phyloP scores from a whole-genome alignment of 23 red algal genomes.

The Chondrus crispus region DNA sequence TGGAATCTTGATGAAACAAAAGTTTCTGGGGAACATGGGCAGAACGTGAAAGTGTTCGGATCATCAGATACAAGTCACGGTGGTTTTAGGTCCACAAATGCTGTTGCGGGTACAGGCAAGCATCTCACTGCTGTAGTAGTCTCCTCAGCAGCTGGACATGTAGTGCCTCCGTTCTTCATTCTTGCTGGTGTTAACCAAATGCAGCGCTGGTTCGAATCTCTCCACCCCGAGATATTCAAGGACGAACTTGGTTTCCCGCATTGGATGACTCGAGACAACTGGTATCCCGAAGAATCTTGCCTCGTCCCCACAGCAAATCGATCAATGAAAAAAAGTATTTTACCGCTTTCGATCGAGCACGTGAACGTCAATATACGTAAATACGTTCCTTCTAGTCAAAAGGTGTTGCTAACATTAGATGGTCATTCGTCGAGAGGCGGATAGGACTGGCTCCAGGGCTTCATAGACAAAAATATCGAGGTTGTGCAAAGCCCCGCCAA shows the following conservation, averaged over 20 bases:
- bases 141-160: not conserved
- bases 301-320: not conserved
- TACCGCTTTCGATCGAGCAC: not conserved
- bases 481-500: not conserved
- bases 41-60: not conserved
- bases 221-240: not conserved
- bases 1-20: slow-evolving; percentile 3
- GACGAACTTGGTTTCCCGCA: not conserved
- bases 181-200: not conserved
- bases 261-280: not conserved
- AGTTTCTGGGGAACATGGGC: not conserved
- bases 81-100: not conserved
- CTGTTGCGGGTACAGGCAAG: not conserved
- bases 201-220: not conserved
- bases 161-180: not conserved
- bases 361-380: not conserved
- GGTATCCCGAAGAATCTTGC: not conserved
- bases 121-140: not conserved
- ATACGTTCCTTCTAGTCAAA: not conserved
- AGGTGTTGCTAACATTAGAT: not conserved
- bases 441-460: not conserved
- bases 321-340: not conserved
- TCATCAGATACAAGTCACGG: not conserved
- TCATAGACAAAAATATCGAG: not conserved
- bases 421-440: not conserved